Conservation (phyloP, 2,329 filamentous ascomycete genomes). For the Ceratocystiopsis sp. region DNA sequence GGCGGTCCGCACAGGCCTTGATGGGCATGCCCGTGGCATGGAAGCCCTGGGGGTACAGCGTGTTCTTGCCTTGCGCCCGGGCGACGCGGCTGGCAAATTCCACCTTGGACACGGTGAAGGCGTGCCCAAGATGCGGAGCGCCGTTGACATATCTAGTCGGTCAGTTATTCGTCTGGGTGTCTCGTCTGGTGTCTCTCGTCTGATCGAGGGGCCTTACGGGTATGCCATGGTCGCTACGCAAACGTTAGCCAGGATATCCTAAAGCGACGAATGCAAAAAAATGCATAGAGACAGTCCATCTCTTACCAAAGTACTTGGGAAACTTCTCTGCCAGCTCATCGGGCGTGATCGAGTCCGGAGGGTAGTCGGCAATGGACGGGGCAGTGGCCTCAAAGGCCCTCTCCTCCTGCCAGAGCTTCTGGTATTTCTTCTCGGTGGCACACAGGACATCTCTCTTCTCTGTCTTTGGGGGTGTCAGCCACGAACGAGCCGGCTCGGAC, state of each 20-base stretch:
- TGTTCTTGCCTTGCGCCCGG: conserved; percentile 76
- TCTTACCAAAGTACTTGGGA: too few species aligned
- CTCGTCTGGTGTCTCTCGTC: too few species aligned
- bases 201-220: conserved; percentile 14
- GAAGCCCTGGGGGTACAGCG: conserved; percentile 82
- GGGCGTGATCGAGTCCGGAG: conserved; percentile 36
- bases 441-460: conserved; percentile 76
- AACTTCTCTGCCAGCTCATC: too few species aligned
- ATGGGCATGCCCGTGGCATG: conserved; percentile 97
- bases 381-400: conserved; percentile 75
- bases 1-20: conserved; percentile 87
- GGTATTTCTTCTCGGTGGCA: conserved; percentile 75
- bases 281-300: too few species aligned
- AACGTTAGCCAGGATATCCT: conserved; percentile 38
- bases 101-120: conserved; percentile 80
- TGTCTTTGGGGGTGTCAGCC: conserved; percentile 31
- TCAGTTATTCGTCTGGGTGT: too few species aligned
- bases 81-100: conserved; percentile 81
- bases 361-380: conserved; percentile 62
- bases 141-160: conserved; percentile 13
- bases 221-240: conserved; percentile 44
- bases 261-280: too few species aligned
- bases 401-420: conserved; percentile 63
- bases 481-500: not conserved
- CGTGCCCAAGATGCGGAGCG: conserved; percentile 47